Percentiles rank a stretch among this genome's conserved stretches.
These are phyloP conservation scores for Funneliformis geosporum DNA, from an alignment of 192 early-diverging fungal species.

Conservation along the genomic window DNA sequence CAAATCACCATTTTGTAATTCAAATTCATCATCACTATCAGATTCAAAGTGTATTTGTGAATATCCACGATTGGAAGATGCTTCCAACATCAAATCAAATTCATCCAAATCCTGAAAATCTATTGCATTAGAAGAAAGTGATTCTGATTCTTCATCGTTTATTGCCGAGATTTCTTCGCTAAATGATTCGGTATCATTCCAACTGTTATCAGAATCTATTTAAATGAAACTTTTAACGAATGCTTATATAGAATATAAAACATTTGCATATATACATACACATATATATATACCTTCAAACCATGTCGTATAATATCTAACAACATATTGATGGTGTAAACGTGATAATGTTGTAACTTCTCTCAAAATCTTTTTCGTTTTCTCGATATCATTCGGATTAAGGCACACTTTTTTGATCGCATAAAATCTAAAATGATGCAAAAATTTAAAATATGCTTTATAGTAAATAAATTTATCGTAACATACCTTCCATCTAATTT, in stretches of 20 bases:
- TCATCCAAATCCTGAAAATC: slow-evolving; percentile 31
- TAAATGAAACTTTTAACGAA: neutral
- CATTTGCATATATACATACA: neutral
- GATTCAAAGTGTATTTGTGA: neutral
- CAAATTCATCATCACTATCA: neutral
- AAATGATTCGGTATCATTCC: slow-evolving; percentile 36
- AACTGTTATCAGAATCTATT: slow-evolving; percentile 42
- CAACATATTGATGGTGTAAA: slow-evolving; percentile 87
- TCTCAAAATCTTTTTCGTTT: slow-evolving; percentile 79
- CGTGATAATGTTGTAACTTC: slow-evolving; percentile 91
- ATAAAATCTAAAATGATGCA: slow-evolving; percentile 55
- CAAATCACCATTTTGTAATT: neutral
- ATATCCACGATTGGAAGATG: slow-evolving; percentile 33
- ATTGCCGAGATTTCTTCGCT: slow-evolving; percentile 31
- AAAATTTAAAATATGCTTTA: neutral
- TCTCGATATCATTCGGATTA: slow-evolving; percentile 75
- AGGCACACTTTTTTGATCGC: slow-evolving; percentile 92
- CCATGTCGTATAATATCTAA: slow-evolving; percentile 89
- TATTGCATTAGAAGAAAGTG: slow-evolving; percentile 25
- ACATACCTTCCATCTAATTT: slow-evolving; percentile 64
- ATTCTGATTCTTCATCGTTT: slow-evolving; percentile 25
- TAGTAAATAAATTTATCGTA: neutral
- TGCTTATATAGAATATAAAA: neutral
- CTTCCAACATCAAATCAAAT: slow-evolving; percentile 52
- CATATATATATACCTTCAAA: slow-evolving; percentile 68